Conservation (phyloP, 1,284 basidiomycete genomes). For the Moniliophthora roreri region DNA sequence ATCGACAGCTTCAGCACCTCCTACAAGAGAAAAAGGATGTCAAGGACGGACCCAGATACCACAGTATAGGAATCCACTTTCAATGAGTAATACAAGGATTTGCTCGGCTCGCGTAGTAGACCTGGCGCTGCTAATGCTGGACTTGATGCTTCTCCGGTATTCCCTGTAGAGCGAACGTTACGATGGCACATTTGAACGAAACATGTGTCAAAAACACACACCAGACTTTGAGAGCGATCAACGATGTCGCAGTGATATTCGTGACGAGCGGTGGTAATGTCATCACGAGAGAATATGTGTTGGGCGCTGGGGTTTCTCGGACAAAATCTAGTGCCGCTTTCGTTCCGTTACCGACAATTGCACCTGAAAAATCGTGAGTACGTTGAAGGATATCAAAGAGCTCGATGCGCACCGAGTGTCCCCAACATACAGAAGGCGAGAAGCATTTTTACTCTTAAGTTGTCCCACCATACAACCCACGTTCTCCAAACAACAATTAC, state of each 20-base stretch:
- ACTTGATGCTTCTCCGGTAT: slow-evolving; percentile 7
- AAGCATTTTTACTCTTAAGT: neutral
- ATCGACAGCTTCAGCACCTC: neutral
- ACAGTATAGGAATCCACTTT: slow-evolving; percentile 9
- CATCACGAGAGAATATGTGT: slow-evolving; percentile 10
- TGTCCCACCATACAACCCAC: slow-evolving; percentile 10
- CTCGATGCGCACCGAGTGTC: slow-evolving; percentile 2
- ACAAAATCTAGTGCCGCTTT: slow-evolving; percentile 7
- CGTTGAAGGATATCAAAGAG: neutral
- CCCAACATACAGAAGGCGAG: slow-evolving; percentile 10
- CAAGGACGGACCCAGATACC: slow-evolving; percentile 7
- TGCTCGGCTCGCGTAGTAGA: slow-evolving; percentile 1
- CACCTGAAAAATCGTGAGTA: neutral
- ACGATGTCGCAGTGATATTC: slow-evolving; percentile 6
- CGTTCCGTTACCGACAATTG: slow-evolving; percentile 8
- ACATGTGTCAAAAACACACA: neutral
- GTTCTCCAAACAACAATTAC: slow-evolving; percentile 12
- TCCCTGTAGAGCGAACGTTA: slow-evolving; percentile 2
- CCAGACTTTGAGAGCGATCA: slow-evolving; percentile 9
- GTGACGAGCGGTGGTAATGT: slow-evolving; percentile 11
- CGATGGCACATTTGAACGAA: no score
- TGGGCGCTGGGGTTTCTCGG: neutral
- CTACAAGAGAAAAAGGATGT: neutral
- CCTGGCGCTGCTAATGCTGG: slow-evolving; percentile 2
- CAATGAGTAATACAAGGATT: slow-evolving; percentile 6